A percentile compares a stretch with the other conserved stretches of the same genome.
These are phyloP conservation scores for Penicillium sumatraense DNA, from an alignment of 2,329 filamentous ascomycete species.

Conservation along the genomic window DNA sequence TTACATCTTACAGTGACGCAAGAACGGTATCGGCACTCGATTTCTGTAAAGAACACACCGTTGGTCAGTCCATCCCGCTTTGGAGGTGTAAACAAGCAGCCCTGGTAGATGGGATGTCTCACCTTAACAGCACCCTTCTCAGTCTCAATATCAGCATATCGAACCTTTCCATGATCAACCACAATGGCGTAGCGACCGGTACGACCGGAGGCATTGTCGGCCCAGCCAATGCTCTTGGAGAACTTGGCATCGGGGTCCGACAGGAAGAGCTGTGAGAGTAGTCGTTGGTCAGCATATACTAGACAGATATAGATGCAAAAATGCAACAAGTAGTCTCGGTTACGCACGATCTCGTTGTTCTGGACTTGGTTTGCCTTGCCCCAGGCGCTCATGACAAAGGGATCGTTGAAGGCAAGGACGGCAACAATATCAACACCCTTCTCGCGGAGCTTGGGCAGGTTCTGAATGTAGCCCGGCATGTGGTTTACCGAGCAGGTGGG, in stretches of 20 bases:
- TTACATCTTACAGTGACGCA: conserved; percentile 33
- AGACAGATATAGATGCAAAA: too few relatives aligned
- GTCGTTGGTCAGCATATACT: not conserved
- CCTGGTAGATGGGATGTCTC: not conserved
- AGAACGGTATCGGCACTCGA: conserved; percentile 40
- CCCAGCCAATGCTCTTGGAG: conserved; percentile 77
- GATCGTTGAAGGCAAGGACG: conserved; percentile 80
- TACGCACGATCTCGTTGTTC: conserved; percentile 65
- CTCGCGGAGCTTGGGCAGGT: conserved; percentile 68
- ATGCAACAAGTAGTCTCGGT: too few relatives aligned
- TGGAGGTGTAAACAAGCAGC: not conserved
- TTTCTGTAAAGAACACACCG: conserved; percentile 21
- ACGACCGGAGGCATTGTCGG: conserved; percentile 58
- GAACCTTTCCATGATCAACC: conserved; percentile 79
- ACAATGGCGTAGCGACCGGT: conserved; percentile 79
- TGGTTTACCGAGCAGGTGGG: conserved; percentile 81
- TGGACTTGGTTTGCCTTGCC: conserved; percentile 81
- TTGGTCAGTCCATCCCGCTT: not conserved
- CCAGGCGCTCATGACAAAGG: conserved; percentile 85
- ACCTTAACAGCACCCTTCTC: conserved; percentile 43
- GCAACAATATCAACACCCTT: conserved; percentile 83
- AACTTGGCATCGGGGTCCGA: conserved; percentile 73
- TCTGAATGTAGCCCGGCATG: conserved; percentile 76
- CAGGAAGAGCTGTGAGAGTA: conserved; percentile 66
- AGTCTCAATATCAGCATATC: conserved; percentile 75